A percentile compares a stretch with the other conserved stretches of the same genome.
These are phyloP conservation scores for Acorus gramineus DNA, from an alignment of 106 monocot species.

Conservation along the genomic window DNA sequence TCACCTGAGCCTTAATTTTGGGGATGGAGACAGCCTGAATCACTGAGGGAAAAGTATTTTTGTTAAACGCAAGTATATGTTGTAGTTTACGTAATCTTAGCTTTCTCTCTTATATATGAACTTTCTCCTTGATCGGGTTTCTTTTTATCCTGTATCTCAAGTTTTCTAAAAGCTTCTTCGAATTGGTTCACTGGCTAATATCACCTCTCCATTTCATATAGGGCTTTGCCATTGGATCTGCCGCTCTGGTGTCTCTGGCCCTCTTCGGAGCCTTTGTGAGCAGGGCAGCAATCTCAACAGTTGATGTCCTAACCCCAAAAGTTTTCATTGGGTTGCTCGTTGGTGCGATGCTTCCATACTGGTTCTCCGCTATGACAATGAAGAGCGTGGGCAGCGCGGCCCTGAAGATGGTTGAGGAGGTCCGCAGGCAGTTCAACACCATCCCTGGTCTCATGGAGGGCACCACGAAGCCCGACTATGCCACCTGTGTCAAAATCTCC, in stretches of 20 bases:
- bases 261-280: slow-evolving; percentile 27
- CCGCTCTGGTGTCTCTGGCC: slow-evolving; percentile 17
- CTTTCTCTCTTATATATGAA: too few species aligned
- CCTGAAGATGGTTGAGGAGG: slow-evolving; percentile 26
- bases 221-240: slow-evolving; percentile 25
- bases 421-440: slow-evolving; percentile 21
- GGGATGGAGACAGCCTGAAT: too few species aligned
- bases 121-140: too few species aligned
- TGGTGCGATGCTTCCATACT: slow-evolving; percentile 25
- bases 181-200: too few species aligned
- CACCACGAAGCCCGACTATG: slow-evolving; percentile 16
- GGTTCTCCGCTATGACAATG: slow-evolving; percentile 30
- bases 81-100: too few species aligned
- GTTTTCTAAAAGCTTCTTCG: neutral
- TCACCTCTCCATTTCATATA: neutral
- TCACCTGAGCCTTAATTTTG: too few species aligned
- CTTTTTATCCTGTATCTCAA: neutral
- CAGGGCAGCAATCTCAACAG: slow-evolving; percentile 12
- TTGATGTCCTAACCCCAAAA: slow-evolving; percentile 20
- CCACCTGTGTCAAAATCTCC: slow-evolving; percentile 23
- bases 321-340: slow-evolving; percentile 21
- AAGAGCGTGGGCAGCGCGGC: slow-evolving; percentile 25
- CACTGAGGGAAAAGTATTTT: too few species aligned
- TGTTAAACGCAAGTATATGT: too few species aligned
- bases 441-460: slow-evolving; percentile 25